These are phyloP conservation scores for Euryodendron excelsum DNA, from an alignment of 148 eudicot genomes.

Conservation along the genomic window DNA sequence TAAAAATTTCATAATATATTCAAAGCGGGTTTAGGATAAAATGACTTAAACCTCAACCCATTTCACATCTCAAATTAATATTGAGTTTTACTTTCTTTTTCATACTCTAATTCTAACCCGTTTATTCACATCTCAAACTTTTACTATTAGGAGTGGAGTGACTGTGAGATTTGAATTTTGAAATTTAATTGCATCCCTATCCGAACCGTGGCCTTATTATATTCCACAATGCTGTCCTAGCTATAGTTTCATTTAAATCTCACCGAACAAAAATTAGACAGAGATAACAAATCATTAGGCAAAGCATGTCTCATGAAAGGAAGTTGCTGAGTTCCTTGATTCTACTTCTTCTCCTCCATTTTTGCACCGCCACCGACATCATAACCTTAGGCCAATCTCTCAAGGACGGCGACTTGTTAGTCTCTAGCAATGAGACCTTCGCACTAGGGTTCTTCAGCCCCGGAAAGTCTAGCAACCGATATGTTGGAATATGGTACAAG, in stretches of 20 bases:
- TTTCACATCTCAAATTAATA: not conserved
- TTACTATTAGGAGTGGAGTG: not conserved
- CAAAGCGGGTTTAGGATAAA: not conserved
- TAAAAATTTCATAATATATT: no score
- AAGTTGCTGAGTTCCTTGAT: not conserved
- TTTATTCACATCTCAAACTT: no score
- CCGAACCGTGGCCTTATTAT: not conserved
- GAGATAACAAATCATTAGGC: not conserved
- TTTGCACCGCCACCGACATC: conserved; percentile 20
- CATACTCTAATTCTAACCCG: not conserved
- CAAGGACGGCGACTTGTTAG: conserved; percentile 31
- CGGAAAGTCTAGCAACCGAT: conserved; percentile 24
- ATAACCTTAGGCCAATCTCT: conserved; percentile 24
- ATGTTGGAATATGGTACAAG: conserved; percentile 50
- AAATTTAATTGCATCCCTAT: not conserved
- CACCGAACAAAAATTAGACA: not conserved
- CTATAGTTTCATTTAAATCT: no score
- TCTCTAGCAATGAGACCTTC: conserved; percentile 32
- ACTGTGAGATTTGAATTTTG: not conserved
- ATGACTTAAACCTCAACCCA: no score
- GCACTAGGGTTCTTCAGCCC: conserved; percentile 49
- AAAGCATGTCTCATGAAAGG: conserved; percentile 5
- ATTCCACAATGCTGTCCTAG: not conserved
- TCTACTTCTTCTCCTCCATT: not conserved
- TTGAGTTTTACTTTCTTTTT: no score